Conservation (phyloP, 805 yeast genomes). For the Lachancea fermentati region DNA sequence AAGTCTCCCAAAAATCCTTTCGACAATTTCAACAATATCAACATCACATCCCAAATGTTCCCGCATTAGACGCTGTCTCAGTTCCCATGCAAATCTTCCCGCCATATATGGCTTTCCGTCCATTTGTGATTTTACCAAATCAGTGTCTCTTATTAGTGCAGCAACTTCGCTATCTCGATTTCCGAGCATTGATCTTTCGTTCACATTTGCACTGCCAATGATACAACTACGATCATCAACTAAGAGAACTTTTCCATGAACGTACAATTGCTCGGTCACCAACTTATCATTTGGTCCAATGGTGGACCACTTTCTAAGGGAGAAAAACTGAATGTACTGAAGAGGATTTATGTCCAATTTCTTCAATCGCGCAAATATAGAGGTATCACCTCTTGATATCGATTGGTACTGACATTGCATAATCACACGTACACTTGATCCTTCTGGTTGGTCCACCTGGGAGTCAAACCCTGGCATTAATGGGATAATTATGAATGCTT, state of each 20-base stretch:
- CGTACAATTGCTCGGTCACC: slow-evolving; percentile 86
- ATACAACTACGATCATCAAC: slow-evolving; percentile 92
- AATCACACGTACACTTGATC: slow-evolving; percentile 89
- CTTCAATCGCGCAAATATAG: slow-evolving; percentile 77
- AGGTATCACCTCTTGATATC: slow-evolving; percentile 82
- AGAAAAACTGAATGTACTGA: slow-evolving; percentile 85
- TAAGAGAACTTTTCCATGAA: slow-evolving; percentile 87
- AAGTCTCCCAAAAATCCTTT: slow-evolving; percentile 53
- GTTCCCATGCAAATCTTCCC: slow-evolving; percentile 81
- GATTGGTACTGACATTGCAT: slow-evolving; percentile 96
- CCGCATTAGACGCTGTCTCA: slow-evolving; percentile 88
- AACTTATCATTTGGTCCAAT: slow-evolving; percentile 69
- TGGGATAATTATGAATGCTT: slow-evolving; percentile 87
- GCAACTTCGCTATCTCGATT: slow-evolving; percentile 92
- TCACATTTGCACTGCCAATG: slow-evolving; percentile 95
- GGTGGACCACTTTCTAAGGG: slow-evolving; percentile 92
- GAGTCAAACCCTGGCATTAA: slow-evolving; percentile 97
- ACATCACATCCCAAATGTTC: slow-evolving; percentile 95
- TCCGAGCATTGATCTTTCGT: slow-evolving; percentile 95
- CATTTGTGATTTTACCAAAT: slow-evolving; percentile 62
- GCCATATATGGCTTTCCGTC: slow-evolving; percentile 77
- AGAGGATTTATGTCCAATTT: slow-evolving; percentile 81
- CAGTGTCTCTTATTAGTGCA: slow-evolving; percentile 78
- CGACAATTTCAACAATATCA: slow-evolving; percentile 76
- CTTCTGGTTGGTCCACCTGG: slow-evolving; percentile 88